A percentile compares a stretch with the other conserved stretches of the same genome.
These are phyloP conservation scores for Thalassiosira pacifica DNA, from an alignment of 352 stramenopile genomes.

Conservation along the genomic window DNA sequence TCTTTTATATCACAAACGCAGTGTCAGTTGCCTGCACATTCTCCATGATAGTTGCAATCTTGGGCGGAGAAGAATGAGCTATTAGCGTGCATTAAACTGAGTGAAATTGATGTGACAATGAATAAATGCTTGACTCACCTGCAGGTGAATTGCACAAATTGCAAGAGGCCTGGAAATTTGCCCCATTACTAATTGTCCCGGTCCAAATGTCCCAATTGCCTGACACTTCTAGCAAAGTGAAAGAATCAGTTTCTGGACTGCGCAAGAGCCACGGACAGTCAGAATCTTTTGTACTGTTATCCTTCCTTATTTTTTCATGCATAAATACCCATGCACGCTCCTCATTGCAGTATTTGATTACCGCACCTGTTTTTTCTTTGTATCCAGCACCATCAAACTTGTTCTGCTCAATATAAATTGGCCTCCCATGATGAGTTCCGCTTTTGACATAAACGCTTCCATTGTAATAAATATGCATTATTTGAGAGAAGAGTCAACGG, in stretches of 20 bases:
- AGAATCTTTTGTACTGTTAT: not conserved
- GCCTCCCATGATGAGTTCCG: slow-evolving; percentile 28
- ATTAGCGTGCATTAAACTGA: too few relatives aligned
- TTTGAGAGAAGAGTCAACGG: too few relatives aligned
- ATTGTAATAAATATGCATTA: too few relatives aligned
- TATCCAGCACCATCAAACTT: slow-evolving; percentile 37
- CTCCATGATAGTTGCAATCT: slow-evolving; percentile 46
- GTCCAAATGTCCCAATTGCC: slow-evolving; percentile 43
- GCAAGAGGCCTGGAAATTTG: slow-evolving; percentile 7
- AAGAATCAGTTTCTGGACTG: slow-evolving; percentile 31
- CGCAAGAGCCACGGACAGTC: slow-evolving; percentile 48
- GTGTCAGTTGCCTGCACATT: not conserved
- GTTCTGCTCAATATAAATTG: slow-evolving; percentile 45
- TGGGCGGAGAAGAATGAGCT: not conserved
- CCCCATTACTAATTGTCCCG: slow-evolving; percentile 27
- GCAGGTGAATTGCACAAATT: slow-evolving; percentile 33
- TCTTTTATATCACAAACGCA: not conserved
- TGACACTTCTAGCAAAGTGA: slow-evolving; percentile 43
- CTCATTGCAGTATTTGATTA: slow-evolving; percentile 42
- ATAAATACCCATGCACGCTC: slow-evolving; percentile 36
- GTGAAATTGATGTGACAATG: too few relatives aligned
- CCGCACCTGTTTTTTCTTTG: slow-evolving; percentile 21
- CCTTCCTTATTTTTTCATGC: slow-evolving; percentile 41
- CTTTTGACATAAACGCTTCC: slow-evolving; percentile 44
- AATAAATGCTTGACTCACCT: too few relatives aligned